These are phyloP conservation scores for Lolium perenne DNA, from an alignment of 176 grass and related monocot species.

Conservation along the genomic window DNA sequence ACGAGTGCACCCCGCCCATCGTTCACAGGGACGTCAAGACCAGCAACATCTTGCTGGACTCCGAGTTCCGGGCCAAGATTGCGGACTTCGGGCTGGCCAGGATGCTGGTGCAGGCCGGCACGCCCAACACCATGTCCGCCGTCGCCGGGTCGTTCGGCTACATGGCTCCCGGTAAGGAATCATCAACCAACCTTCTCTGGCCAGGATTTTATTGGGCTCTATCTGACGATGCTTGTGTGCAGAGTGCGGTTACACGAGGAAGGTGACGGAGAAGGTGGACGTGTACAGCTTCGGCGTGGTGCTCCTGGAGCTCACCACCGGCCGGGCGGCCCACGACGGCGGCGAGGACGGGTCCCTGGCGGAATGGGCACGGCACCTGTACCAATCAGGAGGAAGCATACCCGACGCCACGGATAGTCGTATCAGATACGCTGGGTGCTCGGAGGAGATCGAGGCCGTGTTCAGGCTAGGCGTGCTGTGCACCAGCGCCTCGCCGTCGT, in stretches of 20 bases:
- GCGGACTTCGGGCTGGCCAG: constrained; percentile 88
- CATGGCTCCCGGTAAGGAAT: constrained; percentile 81
- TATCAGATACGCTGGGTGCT: constrained; percentile 48
- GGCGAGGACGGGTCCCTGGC: constrained; percentile 60
- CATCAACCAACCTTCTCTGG: neutral
- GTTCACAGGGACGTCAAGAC: constrained; percentile 87
- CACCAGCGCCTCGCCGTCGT: constrained; percentile 53
- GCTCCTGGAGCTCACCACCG: constrained; percentile 84
- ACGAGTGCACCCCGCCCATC: constrained; percentile 69
- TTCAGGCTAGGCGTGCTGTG: constrained; percentile 78
- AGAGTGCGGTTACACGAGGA: constrained; percentile 75
- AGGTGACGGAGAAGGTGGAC: constrained; percentile 74
- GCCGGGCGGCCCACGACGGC: constrained; percentile 64
- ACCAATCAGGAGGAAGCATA: constrained; percentile 49
- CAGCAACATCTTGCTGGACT: constrained; percentile 85
- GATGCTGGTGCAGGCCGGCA: constrained; percentile 60
- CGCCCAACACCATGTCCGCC: constrained; percentile 59
- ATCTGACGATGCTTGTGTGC: constrained; percentile 9
- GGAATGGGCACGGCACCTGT: constrained; percentile 62
- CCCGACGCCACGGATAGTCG: constrained; percentile 40
- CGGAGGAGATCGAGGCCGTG: constrained; percentile 60
- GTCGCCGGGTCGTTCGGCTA: constrained; percentile 85
- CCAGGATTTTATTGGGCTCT: neutral
- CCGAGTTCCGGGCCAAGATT: constrained; percentile 66
- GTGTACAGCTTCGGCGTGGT: constrained; percentile 97